Evolutionary conservation across 495 filamentous ascomycete genomes (phyloP), one percentile per base, ranked within the genome.

Genomic region (Chlorociboria aeruginascens): DNA sequence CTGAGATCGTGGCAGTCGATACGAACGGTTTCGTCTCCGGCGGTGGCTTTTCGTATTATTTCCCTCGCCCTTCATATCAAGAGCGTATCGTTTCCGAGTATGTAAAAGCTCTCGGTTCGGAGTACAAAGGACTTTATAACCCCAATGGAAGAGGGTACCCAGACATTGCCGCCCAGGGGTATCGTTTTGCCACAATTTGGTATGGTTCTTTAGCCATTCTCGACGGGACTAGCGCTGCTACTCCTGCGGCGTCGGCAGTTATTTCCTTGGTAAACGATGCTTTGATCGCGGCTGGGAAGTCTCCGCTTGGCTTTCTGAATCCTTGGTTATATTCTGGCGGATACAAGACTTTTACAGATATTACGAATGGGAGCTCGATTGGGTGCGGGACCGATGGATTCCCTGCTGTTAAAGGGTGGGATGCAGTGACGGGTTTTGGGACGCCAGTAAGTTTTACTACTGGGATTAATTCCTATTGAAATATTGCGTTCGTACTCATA

Each of bases 21-120:
- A 75, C 69, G 0, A 84, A 80, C 6, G 46, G 40, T 0, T 72
- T 43, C 70, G 76, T 61, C 61, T 78, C 73, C 6, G 79, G 79
- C n/a, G 78, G 81, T 32, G 83, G 86, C 0, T 89, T 92, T 60
- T 81, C 77, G 3, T 71, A 83, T 39, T 69, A 71, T 12, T 92
- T 86, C 55, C 40, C 64, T 1, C 70, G 76, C 3, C 83, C 85
- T 0, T 48, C 55, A 1, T 92, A 83, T 63, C 86, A 90, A 50
- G 59, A 79, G 10, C 51, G 53, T 0, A 76, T 69, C 0, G 74
- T 90, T 0, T 46, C 59, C 8, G 53, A 57, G 0, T 90, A 83
- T 52, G 61, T 89, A 3, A 45, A 50, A 32, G 57, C 57, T 43
- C 43, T 53, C 8, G 43, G 43, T 6, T 20, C 17, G 6, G 9